phyloP scores from a whole-genome alignment of 2,329 filamentous ascomycete species.

The Magnaporthales sp. region DNA sequence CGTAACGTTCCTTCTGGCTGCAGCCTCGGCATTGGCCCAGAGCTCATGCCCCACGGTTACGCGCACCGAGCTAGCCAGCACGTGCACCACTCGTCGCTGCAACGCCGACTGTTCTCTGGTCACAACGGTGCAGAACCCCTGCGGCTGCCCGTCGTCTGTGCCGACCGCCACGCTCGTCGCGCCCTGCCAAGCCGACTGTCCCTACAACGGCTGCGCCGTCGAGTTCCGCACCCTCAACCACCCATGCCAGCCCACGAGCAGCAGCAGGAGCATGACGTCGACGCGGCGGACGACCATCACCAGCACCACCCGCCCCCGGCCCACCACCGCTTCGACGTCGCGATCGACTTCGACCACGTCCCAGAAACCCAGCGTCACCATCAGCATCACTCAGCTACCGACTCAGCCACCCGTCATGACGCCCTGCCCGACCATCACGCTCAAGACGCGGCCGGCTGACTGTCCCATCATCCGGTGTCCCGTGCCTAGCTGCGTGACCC shows the following conservation, averaged over 20 bases:
- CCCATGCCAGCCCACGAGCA: constrained; percentile 11
- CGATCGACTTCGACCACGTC: constrained; percentile 8
- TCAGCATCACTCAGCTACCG: constrained; percentile 16
- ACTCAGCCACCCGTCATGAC: constrained; percentile 8
- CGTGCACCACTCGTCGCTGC: constrained; percentile 15
- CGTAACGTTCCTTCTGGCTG: constrained; percentile 9
- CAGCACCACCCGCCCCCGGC: constrained; percentile 16
- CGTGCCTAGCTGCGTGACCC: constrained; percentile 22
- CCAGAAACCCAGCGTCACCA: constrained; percentile 14
- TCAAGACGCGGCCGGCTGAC: constrained; percentile 21
- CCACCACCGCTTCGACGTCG: constrained; percentile 12
- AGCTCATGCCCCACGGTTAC: constrained; percentile 18
- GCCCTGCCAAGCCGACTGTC: constrained; percentile 19
- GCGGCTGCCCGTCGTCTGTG: constrained; percentile 16
- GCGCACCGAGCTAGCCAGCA: constrained; percentile 15
- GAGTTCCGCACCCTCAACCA: constrained; percentile 15
- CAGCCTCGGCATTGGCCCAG: constrained; percentile 10
- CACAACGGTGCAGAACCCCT: constrained; percentile 18
- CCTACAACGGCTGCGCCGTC: constrained; percentile 19
- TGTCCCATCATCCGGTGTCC: constrained; percentile 25
- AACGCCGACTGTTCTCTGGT: constrained; percentile 17
- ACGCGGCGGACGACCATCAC: constrained; percentile 6
- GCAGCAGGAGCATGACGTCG: constrained; percentile 2
- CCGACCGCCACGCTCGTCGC: constrained; percentile 19
- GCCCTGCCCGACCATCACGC: constrained; percentile 24